These are phyloP conservation scores for Suillus decipiens DNA, from an alignment of 768 basidiomycete species.

Conservation along the genomic window DNA sequence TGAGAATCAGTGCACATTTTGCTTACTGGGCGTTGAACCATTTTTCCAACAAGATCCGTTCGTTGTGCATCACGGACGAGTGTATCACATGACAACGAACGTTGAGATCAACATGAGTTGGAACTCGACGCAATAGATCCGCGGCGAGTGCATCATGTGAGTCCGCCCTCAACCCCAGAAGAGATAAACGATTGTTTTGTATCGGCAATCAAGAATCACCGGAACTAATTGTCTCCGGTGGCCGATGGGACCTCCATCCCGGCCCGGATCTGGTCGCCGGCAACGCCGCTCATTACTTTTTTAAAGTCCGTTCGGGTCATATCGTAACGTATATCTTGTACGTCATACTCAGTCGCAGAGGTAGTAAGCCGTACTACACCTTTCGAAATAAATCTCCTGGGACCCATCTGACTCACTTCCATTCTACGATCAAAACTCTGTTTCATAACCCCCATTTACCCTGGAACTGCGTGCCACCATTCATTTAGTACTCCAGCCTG, in stretches of 20 bases:
- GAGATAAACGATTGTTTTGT: too few relatives aligned
- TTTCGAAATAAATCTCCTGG: background rate
- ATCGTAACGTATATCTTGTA: too few relatives aligned
- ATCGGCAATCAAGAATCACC: too few relatives aligned
- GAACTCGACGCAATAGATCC: background rate
- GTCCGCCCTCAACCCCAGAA: background rate
- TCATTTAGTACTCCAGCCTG: background rate
- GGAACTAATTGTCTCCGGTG: too few relatives aligned
- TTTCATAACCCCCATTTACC: background rate
- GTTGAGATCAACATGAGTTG: background rate
- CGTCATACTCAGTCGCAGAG: too few relatives aligned
- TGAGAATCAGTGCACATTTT: background rate
- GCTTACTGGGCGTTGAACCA: background rate
- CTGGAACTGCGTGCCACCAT: background rate
- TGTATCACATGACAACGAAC: background rate
- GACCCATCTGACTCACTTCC: background rate
- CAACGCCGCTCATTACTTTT: too few relatives aligned
- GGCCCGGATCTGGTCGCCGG: too few relatives aligned
- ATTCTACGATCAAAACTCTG: background rate
- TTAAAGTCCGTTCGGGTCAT: too few relatives aligned
- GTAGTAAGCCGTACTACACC: too few relatives aligned
- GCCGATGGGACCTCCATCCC: too few relatives aligned
- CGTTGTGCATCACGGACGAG: background rate
- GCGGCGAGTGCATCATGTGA: background rate
- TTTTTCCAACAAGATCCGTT: background rate